Evolutionary conservation across 192 early-diverging fungal genomes (phyloP).

Genomic region (Coemansia sp.): DNA sequence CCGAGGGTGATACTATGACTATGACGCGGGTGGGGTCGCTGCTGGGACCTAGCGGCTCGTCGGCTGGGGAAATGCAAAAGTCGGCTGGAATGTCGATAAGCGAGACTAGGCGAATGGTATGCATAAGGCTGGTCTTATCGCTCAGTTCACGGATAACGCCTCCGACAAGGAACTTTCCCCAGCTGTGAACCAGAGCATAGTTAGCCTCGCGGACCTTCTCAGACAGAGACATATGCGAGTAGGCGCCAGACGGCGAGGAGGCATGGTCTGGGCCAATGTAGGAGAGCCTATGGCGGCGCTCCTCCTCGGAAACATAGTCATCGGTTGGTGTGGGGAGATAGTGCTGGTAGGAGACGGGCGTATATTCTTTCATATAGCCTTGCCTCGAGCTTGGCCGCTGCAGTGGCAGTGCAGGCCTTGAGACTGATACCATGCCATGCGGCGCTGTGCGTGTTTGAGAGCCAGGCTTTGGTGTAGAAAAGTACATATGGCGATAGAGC

Average conservation of each 20-base stretch:
- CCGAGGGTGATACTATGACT: conserved; percentile 38
- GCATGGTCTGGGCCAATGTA: conserved; percentile 20
- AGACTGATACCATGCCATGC: background rate
- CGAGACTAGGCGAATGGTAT: conserved; percentile 23
- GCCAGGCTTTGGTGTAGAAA: conserved; percentile 14
- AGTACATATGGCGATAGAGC: conserved; percentile 2
- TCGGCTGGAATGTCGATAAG: conserved; percentile 43
- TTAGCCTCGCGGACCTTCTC: conserved; percentile 50
- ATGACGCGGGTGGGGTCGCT: conserved; percentile 47
- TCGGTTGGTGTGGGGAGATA: conserved; percentile 20
- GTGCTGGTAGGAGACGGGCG: background rate
- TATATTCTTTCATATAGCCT: background rate
- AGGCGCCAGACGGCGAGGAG: conserved; percentile 21
- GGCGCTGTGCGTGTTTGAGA: conserved; percentile 13
- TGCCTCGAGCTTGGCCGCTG: conserved; percentile 2
- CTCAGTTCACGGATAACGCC: conserved; percentile 37
- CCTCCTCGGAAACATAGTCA: conserved; percentile 16
- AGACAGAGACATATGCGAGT: conserved; percentile 30
- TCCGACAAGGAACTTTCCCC: conserved; percentile 45
- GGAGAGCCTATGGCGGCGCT: conserved; percentile 12
- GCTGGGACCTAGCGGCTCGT: conserved; percentile 50
- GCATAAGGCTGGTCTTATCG: conserved; percentile 7
- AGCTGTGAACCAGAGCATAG: conserved; percentile 44
- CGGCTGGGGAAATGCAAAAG: conserved; percentile 52
- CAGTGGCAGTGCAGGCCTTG: conserved; percentile 6